These are phyloP conservation scores for Pichia inconspicua DNA, from an alignment of 1,139 yeast genomes.

Conservation along the genomic window DNA sequence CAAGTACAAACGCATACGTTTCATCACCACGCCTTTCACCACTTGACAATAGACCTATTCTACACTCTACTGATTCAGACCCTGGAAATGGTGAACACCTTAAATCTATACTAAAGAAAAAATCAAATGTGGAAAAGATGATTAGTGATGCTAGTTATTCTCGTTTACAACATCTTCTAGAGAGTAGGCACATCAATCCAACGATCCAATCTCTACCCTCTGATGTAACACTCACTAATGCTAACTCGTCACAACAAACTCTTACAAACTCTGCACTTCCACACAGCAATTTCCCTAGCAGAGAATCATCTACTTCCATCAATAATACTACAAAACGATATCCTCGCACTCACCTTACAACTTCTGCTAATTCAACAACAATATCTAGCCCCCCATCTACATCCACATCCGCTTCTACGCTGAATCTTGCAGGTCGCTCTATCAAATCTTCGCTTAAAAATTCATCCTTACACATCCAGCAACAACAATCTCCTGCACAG, in stretches of 20 bases:
- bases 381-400: not conserved
- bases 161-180: constrained; percentile 32
- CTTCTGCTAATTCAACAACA: not conserved
- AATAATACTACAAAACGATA: not conserved
- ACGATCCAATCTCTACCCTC: constrained; percentile 15
- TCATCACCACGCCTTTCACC: not conserved
- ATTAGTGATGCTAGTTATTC: constrained; percentile 48
- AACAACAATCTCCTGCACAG: not conserved
- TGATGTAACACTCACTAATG: constrained; percentile 1
- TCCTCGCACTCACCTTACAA: not conserved
- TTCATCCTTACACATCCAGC: constrained; percentile 8
- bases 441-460: constrained; percentile 15
- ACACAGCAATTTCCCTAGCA: not conserved
- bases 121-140: constrained; percentile 47
- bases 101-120: constrained; percentile 48
- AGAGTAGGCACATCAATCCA: constrained; percentile 22
- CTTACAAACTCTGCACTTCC: not conserved
- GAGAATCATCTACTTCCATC: not conserved
- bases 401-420: not conserved
- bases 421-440: constrained; percentile 1
- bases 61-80: not conserved
- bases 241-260: not conserved
- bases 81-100: constrained; percentile 25
- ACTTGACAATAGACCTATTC: not conserved
- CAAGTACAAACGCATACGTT: not conserved